Percentiles rank a stretch among this genome's conserved stretches.
Conservation (phyloP, 1,284 basidiomycete species). For the Ustilago trichophora region DNA sequence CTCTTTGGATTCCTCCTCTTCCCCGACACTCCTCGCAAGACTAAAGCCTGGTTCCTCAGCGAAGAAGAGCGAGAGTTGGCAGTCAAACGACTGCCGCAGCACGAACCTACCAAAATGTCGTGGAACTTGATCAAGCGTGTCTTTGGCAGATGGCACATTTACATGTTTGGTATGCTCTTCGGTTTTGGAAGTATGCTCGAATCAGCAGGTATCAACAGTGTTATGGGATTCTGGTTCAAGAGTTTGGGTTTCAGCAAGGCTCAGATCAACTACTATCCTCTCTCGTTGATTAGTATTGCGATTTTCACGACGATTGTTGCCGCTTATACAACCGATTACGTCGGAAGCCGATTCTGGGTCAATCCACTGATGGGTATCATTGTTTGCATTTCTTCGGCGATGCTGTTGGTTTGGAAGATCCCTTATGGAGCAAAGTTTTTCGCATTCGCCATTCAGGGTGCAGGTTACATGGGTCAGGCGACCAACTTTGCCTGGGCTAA, state of each 20-base stretch:
- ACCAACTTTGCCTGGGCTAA: conserved; percentile 65
- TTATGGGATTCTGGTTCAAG: conserved; percentile 80
- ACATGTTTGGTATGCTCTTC: conserved; percentile 68
- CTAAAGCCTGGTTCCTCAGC: conserved; percentile 75
- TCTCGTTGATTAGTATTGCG: conserved; percentile 41
- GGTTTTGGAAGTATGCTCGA: conserved; percentile 76
- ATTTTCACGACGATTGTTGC: conserved; percentile 43
- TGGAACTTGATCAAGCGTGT: conserved; percentile 70
- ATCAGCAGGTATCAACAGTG: conserved; percentile 76
- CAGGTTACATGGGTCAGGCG: conserved; percentile 60
- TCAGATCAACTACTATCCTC: conserved; percentile 50
- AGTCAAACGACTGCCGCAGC: conserved; percentile 57
- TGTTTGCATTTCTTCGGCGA: conserved; percentile 32
- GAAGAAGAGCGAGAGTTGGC: conserved; percentile 69
- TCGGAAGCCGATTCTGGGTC: conserved; percentile 32
- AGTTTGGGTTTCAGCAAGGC: conserved; percentile 58
- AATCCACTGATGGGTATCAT: conserved; percentile 45
- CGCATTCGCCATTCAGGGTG: conserved; percentile 55
- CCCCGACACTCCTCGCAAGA: conserved; percentile 76
- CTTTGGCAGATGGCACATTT: conserved; percentile 73
- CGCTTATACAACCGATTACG: conserved; percentile 41
- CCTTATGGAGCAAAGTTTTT: conserved; percentile 53
- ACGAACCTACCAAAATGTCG: conserved; percentile 69
- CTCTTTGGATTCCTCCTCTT: conserved; percentile 78
- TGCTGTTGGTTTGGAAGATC: conserved; percentile 52